These are phyloP conservation scores for Tillandsia fasciculata DNA, from an alignment of 176 grass and related monocot species.

Conservation along the genomic window DNA sequence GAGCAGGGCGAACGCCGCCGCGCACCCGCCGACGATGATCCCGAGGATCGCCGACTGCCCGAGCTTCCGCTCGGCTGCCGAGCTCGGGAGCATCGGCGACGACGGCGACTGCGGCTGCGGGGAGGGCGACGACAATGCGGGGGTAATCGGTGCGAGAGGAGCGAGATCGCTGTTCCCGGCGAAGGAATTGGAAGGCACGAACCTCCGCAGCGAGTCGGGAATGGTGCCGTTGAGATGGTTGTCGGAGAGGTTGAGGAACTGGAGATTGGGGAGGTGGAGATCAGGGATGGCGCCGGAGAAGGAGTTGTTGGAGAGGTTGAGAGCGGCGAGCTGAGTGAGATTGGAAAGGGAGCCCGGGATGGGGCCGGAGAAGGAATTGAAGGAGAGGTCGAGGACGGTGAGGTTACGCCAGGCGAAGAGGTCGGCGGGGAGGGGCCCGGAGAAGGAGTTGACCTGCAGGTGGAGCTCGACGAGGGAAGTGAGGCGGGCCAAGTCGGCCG, in stretches of 20 bases:
- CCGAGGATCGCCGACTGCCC: slow-evolving; percentile 56
- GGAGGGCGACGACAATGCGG: neutral
- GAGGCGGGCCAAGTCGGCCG: slow-evolving; percentile 44
- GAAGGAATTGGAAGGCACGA: slow-evolving; percentile 33
- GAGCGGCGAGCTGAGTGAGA: slow-evolving; percentile 41
- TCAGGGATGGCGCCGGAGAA: slow-evolving; percentile 59
- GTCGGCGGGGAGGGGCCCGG: slow-evolving; percentile 22
- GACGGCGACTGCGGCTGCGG: neutral
- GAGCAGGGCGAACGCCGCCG: slow-evolving; percentile 21
- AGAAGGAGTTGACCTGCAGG: slow-evolving; percentile 74
- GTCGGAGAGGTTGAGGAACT: slow-evolving; percentile 67
- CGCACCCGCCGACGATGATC: slow-evolving; percentile 55
- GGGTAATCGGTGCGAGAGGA: neutral
- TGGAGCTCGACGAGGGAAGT: slow-evolving; percentile 53
- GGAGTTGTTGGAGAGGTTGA: slow-evolving; percentile 94
- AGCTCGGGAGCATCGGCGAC: neutral
- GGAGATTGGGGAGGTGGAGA: slow-evolving; percentile 47
- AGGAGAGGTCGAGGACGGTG: slow-evolving; percentile 74
- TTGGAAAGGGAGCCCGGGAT: slow-evolving; percentile 35
- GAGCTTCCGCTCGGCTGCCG: slow-evolving; percentile 18
- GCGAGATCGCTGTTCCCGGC: slow-evolving; percentile 42
- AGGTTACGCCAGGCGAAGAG: slow-evolving; percentile 20
- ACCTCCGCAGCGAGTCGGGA: slow-evolving; percentile 34
- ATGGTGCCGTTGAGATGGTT: slow-evolving; percentile 58
- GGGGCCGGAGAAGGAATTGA: slow-evolving; percentile 48